These are phyloP conservation scores for Cordyceps javanica DNA, from an alignment of 2,329 filamentous ascomycete genomes.

Conservation along the genomic window DNA sequence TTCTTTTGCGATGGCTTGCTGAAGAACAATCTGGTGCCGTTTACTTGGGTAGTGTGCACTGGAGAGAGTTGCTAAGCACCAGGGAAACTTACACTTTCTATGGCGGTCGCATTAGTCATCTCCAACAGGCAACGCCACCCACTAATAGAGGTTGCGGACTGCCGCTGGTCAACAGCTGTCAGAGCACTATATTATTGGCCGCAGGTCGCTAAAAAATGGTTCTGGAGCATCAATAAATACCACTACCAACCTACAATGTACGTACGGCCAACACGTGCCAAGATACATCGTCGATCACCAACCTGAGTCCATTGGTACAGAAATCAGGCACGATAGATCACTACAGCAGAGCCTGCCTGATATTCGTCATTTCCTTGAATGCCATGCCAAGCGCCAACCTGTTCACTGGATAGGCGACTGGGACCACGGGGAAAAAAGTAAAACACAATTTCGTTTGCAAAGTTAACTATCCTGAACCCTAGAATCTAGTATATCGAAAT, in stretches of 20 bases:
- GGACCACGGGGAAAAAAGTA: neutral
- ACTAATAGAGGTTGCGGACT: neutral
- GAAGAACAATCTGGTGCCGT: neutral
- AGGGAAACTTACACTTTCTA: slow-evolving; percentile 12
- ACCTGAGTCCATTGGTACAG: too few species aligned
- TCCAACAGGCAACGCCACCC: neutral
- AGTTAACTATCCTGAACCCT: slow-evolving; percentile 9
- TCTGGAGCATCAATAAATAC: too few species aligned
- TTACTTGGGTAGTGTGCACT: slow-evolving; percentile 14
- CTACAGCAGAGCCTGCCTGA: too few species aligned
- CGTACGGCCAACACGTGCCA: too few species aligned
- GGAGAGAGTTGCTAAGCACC: slow-evolving; percentile 13
- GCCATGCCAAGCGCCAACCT: too few species aligned
- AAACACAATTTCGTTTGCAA: slow-evolving; percentile 7
- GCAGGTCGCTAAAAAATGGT: neutral
- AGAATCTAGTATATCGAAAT: slow-evolving; percentile 10
- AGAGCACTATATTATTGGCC: neutral
- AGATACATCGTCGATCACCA: too few species aligned
- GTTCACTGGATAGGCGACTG: too few species aligned
- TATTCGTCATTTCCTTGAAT: too few species aligned
- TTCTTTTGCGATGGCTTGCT: neutral
- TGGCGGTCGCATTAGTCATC: slow-evolving; percentile 14
- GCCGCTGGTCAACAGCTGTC: neutral
- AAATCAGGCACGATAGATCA: too few species aligned
- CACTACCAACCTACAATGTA: too few species aligned